Conservation (phyloP, 179 eudicot species). For the Beta lomatogona region DNA sequence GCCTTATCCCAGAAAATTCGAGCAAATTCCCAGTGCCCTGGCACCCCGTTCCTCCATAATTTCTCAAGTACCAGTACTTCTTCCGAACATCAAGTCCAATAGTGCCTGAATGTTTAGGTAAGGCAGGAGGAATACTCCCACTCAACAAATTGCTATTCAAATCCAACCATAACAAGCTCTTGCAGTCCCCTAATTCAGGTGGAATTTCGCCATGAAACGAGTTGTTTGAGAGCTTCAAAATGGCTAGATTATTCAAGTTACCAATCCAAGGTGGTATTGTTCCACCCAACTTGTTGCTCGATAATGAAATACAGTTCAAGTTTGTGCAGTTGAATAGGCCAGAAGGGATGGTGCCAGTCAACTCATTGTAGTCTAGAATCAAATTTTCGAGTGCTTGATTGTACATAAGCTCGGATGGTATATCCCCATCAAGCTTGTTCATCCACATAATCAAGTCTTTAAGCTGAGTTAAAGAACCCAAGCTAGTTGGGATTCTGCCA, state of each 20-base stretch:
- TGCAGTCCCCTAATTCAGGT: conserved; percentile 78
- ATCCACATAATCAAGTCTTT: conserved; percentile 78
- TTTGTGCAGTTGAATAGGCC: conserved; percentile 65
- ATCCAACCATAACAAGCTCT: conserved; percentile 90
- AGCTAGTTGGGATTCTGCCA: conserved; percentile 66
- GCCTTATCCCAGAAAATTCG: conserved; percentile 76
- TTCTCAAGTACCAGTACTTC: conserved; percentile 68
- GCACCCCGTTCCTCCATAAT: conserved; percentile 71
- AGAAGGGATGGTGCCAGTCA: conserved; percentile 75
- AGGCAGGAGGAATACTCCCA: conserved; percentile 70
- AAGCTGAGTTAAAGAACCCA: conserved; percentile 66
- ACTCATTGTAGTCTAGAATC: conserved; percentile 76
- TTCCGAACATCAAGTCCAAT: conserved; percentile 61
- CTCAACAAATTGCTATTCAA: conserved; percentile 66
- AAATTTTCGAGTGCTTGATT: conserved; percentile 57
- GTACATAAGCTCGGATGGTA: conserved; percentile 71
- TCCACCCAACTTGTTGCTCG: conserved; percentile 73
- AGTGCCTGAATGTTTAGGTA: conserved; percentile 76
- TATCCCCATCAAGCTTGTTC: conserved; percentile 72
- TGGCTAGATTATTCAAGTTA: conserved; percentile 55
- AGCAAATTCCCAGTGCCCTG: conserved; percentile 94
- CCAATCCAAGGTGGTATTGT: conserved; percentile 80
- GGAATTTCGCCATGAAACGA: conserved; percentile 75
- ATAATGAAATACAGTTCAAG: conserved; percentile 86
- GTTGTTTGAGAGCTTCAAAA: conserved; percentile 81